phyloP scores from a whole-genome alignment of 208 protist genomes.

The Kentomonas sorsogonicus region DNA sequence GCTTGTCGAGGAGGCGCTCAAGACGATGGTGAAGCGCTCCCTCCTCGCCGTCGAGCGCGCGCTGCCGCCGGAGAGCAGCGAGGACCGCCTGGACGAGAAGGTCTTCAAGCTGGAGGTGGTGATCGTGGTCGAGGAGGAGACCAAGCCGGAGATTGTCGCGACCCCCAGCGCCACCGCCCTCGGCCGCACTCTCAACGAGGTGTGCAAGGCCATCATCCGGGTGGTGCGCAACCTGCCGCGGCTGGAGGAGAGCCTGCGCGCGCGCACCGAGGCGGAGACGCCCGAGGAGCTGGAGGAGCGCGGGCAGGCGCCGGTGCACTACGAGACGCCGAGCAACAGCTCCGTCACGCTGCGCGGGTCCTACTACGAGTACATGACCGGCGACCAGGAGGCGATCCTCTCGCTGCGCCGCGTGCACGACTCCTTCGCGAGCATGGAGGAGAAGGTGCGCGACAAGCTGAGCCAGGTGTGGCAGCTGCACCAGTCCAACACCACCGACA shows the following conservation, averaged over 20 bases:
- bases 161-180: conserved; percentile 88
- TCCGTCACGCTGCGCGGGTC: conserved; percentile 54
- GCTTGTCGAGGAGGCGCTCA: conserved; percentile 92
- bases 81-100: conserved; percentile 82
- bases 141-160: conserved; percentile 85
- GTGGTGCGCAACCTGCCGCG: conserved; percentile 85
- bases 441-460: conserved; percentile 92
- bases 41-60: conserved; percentile 86
- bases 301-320: conserved; percentile 41
- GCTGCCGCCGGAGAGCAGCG: conserved; percentile 88
- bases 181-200: conserved; percentile 84
- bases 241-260: conserved; percentile 76
- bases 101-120: conserved; percentile 95
- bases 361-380: conserved; percentile 94
- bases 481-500: conserved; percentile 93
- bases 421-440: conserved; percentile 86
- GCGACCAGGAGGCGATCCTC: conserved; percentile 92
- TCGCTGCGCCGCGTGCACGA: conserved; percentile 86
- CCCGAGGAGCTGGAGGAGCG: conserved; percentile 45
- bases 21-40: conserved; percentile 93
- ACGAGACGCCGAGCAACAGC: conserved; percentile 52
- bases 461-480: conserved; percentile 94
- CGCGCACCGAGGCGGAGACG: conserved; percentile 42
- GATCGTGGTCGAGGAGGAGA: conserved; percentile 72
- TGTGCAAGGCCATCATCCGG: conserved; percentile 90